phyloP scores from a whole-genome alignment of 306 rosid species.

The Argentina anserina region DNA sequence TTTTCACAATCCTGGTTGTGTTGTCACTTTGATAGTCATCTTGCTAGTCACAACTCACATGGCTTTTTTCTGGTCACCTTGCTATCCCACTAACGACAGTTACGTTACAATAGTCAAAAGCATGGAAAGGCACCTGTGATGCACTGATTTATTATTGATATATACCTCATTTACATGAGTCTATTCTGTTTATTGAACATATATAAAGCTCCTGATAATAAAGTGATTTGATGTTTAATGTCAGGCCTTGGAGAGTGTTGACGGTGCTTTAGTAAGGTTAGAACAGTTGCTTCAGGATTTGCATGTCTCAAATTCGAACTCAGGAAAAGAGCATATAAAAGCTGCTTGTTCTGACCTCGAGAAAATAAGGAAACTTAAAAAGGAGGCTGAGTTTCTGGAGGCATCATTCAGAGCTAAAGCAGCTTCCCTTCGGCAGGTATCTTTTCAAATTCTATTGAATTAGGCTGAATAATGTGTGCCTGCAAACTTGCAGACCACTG shows the following conservation, averaged over 20 bases:
- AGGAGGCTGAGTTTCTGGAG: slow-evolving; percentile 96
- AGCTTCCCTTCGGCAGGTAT: slow-evolving; percentile 78
- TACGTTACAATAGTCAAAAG: background rate
- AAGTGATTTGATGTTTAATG: slow-evolving; percentile 28
- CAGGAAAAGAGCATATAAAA: slow-evolving; percentile 92
- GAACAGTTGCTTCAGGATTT: slow-evolving; percentile 92
- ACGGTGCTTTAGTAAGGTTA: slow-evolving; percentile 71
- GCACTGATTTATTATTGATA: background rate
- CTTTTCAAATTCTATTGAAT: slow-evolving; percentile 1
- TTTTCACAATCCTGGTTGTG: slow-evolving; percentile 4
- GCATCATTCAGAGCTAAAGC: slow-evolving; percentile 97
- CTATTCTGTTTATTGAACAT: slow-evolving; percentile 20
- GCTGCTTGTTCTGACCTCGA: slow-evolving; percentile 99
- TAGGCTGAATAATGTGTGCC: slow-evolving; percentile 11
- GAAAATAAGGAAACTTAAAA: slow-evolving; percentile 84
- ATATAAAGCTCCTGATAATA: slow-evolving; percentile 16
- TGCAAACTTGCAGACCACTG: slow-evolving; percentile 1
- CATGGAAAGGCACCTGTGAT: background rate
- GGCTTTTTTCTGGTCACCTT: background rate
- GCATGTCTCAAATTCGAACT: slow-evolving; percentile 69
- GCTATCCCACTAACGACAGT: background rate
- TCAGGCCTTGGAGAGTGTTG: slow-evolving; percentile 94
- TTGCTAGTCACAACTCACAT: background rate
- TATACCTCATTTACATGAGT: background rate
- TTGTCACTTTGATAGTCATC: background rate